Conservation (phyloP, 371 early-diverging fungal species). For the Zopfochytrium polystomum region DNA sequence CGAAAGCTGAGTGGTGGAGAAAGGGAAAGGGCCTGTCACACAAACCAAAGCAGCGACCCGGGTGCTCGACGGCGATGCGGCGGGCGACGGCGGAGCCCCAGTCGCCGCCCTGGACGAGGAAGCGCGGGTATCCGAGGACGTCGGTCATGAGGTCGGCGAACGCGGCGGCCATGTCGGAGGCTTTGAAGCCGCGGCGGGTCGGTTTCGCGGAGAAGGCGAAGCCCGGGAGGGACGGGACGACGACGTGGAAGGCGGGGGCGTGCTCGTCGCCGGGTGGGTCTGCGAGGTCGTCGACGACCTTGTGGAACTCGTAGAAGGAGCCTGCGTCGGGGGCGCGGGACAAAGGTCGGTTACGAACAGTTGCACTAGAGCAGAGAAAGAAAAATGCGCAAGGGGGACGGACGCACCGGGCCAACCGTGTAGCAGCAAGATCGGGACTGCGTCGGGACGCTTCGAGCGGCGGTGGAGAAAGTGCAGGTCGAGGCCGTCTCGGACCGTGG, state of each 20-base stretch:
- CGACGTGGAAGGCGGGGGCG: slow-evolving; percentile 53
- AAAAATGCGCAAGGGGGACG: slow-evolving; percentile 33
- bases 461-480: slow-evolving; percentile 62
- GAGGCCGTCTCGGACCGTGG: slow-evolving; percentile 27
- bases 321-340: no score
- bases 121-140: slow-evolving; percentile 10
- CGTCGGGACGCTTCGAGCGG: slow-evolving; percentile 45
- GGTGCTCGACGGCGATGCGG: slow-evolving; percentile 16
- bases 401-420: slow-evolving; percentile 70
- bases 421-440: slow-evolving; percentile 53
- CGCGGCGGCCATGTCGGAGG: slow-evolving; percentile 5
- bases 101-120: slow-evolving; percentile 27
- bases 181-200: not conserved
- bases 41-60: slow-evolving; percentile 20
- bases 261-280: slow-evolving; percentile 4
- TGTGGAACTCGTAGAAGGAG: slow-evolving; percentile 54
- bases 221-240: slow-evolving; percentile 63
- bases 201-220: slow-evolving; percentile 48
- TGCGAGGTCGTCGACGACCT: slow-evolving; percentile 49
- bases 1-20: no score
- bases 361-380: not conserved
- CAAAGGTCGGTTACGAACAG: no score
- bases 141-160: slow-evolving; percentile 19
- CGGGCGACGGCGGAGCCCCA: slow-evolving; percentile 21
- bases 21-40: no score